A percentile compares a stretch with the other conserved stretches of the same genome.
Conservation (phyloP, 1,284 basidiomycete genomes). For the Cutaneotrichosporon cyanovorans region DNA sequence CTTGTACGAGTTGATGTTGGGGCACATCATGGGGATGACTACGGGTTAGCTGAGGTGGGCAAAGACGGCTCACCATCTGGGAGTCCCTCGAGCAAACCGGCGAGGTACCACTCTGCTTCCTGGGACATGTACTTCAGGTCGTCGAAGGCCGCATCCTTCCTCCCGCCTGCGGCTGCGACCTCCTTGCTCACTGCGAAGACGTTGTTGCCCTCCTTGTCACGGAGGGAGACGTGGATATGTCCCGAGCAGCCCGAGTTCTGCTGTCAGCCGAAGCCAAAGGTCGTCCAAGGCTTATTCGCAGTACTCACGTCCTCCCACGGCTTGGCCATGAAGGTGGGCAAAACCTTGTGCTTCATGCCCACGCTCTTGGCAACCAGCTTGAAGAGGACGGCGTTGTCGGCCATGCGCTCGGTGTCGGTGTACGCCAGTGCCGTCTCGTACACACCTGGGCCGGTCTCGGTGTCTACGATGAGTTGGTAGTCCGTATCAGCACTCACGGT, state of each 20-base stretch:
- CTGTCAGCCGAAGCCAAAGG: too few relatives aligned
- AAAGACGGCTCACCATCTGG: conserved; percentile 59
- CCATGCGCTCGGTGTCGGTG: conserved; percentile 74
- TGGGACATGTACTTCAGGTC: conserved; percentile 79
- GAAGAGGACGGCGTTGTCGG: conserved; percentile 88
- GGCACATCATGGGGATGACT: conserved; percentile 58
- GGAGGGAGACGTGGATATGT: conserved; percentile 85
- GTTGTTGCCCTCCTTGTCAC: conserved; percentile 63
- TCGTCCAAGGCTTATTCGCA: background rate
- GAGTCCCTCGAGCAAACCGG: conserved; percentile 79
- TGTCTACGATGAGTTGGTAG: conserved; percentile 55
- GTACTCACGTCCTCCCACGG: conserved; percentile 76
- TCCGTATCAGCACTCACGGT: conserved; percentile 56
- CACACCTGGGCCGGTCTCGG: conserved; percentile 87
- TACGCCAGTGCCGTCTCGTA: conserved; percentile 92
- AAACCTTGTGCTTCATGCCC: conserved; percentile 77
- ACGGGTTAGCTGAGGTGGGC: background rate
- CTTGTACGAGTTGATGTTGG: conserved; percentile 96
- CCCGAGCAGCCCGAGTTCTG: conserved; percentile 87
- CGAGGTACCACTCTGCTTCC: conserved; percentile 84
- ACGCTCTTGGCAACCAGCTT: conserved; percentile 88
- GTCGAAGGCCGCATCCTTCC: conserved; percentile 62
- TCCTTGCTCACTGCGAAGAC: conserved; percentile 58
- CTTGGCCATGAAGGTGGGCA: conserved; percentile 98
- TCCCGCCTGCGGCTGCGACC: conserved; percentile 57